Base-by-base conservation (phyloP, 495 filamentous ascomycete species). In the Penicillium antarcticum region DNA sequence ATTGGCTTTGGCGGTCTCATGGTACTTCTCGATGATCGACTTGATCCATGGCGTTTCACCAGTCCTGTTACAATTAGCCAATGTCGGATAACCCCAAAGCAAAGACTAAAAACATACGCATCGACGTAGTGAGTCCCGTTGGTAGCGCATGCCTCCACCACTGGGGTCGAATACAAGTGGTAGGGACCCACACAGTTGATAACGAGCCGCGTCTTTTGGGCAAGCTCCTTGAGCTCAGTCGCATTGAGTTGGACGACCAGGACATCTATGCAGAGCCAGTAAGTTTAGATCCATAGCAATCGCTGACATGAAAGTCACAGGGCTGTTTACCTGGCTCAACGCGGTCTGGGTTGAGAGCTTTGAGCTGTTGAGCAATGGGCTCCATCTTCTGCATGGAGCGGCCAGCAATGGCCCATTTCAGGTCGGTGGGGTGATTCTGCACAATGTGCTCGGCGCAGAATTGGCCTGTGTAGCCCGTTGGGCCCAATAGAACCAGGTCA, bases 51-150 rank as follows among this genome's bases (percentile, higher is more conserved):
- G 87, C 7, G 82, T 80, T 64, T 98, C 94, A 33, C 92, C 92
- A 11, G 92, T 96, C 26, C 77, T 80, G 41, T 18, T 49, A 14
- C 18, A 13, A 48, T 62, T 39, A 60, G 52, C 38, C 9, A 56
- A 19, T 54, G 19, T 29, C 26, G 10, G 17, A 45, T 8, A 5
- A 47, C 1, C 8, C 4, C 8, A 38, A 37, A 32, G 10, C 9
- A 18, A 23, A 38, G 32, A 23, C 3, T 23, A 11, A 32, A 42
- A 2, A 66, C 73, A 61, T 48, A 74, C 73, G 82, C 82, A 72
- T 97, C 92, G 37, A 97, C 73, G 65, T 96, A 96, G 66, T 96
- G 91, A 11, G 92, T 96, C 18, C 92, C 92, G 52, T 83, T 84
- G 42, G 82, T 78, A 26, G 89, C 90, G 65, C 92, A 97, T n/a